Percentiles rank a stretch among this genome's conserved stretches.
These are phyloP conservation scores for Blyttiomyces sp. DNA, from an alignment of 371 early-diverging fungal genomes.

Conservation along the genomic window DNA sequence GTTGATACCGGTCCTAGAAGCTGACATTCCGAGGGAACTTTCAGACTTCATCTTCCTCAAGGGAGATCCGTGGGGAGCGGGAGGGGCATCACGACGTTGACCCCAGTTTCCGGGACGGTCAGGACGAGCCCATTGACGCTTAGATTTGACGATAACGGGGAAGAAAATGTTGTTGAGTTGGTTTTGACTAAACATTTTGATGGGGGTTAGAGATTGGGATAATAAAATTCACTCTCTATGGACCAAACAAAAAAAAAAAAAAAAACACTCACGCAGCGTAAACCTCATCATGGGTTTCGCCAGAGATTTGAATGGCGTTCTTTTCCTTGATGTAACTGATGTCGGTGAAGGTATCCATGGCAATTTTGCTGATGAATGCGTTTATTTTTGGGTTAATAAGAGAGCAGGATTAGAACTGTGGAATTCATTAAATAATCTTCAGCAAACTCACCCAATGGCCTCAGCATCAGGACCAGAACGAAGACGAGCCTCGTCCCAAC, in stretches of 20 bases:
- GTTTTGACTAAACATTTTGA: slow-evolving; percentile 29
- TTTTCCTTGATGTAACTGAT: slow-evolving; percentile 48
- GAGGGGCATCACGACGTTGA: slow-evolving; percentile 40
- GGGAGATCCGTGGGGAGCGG: slow-evolving; percentile 18
- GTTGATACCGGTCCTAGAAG: too few relatives aligned
- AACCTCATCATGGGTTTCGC: slow-evolving; percentile 50
- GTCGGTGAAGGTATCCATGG: slow-evolving; percentile 49
- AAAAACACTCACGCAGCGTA: slow-evolving; percentile 41
- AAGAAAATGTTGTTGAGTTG: slow-evolving; percentile 46
- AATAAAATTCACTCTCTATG: not conserved
- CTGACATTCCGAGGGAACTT: slow-evolving; percentile 22
- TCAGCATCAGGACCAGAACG: slow-evolving; percentile 42
- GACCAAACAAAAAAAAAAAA: not conserved
- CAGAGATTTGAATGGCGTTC: slow-evolving; percentile 50
- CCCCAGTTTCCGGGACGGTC: slow-evolving; percentile 51
- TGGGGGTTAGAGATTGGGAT: not conserved
- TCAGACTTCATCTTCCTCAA: slow-evolving; percentile 42
- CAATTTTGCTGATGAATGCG: slow-evolving; percentile 48
- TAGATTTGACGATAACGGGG: slow-evolving; percentile 42
- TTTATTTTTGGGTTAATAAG: not conserved
- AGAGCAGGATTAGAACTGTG: not conserved
- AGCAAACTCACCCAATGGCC: slow-evolving; percentile 34
- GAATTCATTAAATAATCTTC: not conserved
- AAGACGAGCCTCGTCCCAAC: slow-evolving; percentile 43
- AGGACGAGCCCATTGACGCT: slow-evolving; percentile 53